These are phyloP conservation scores for Boletus edulis DNA, from an alignment of 768 basidiomycete genomes.

Conservation along the genomic window DNA sequence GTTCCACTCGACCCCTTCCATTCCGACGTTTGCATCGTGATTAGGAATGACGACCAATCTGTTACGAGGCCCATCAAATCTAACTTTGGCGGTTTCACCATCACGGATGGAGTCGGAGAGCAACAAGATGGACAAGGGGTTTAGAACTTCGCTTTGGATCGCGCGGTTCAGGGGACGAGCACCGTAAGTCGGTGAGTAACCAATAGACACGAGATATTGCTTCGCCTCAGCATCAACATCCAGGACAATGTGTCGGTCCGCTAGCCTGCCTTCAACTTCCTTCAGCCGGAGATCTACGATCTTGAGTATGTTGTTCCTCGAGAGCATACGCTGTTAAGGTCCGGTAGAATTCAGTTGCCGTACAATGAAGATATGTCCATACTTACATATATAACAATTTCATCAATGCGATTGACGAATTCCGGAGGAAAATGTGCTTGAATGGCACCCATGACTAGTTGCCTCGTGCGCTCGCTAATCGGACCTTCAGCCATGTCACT, in stretches of 20 bases:
- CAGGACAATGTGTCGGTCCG: conserved; percentile 76
- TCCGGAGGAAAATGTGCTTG: conserved; percentile 89
- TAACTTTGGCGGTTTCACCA: conserved; percentile 70
- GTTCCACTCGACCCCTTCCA: conserved; percentile 53
- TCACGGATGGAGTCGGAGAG: conserved; percentile 82
- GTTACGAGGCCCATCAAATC: conserved; percentile 82
- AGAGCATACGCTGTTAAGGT: conserved; percentile 67
- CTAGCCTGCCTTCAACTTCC: conserved; percentile 82
- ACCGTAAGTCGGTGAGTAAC: conserved; percentile 82
- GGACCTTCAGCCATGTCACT: conserved; percentile 74
- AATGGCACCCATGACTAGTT: conserved; percentile 76
- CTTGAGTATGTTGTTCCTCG: conserved; percentile 67
- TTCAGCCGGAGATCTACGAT: conserved; percentile 88
- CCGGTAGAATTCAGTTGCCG: conserved; percentile 26
- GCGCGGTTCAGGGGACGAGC: conserved; percentile 90
- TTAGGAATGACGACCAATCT: conserved; percentile 77
- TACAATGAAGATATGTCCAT: neutral
- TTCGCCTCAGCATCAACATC: conserved; percentile 76
- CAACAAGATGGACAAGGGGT: conserved; percentile 83
- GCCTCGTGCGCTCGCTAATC: conserved; percentile 56
- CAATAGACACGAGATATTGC: conserved; percentile 69
- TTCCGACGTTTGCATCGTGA: conserved; percentile 54
- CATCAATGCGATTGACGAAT: conserved; percentile 88
- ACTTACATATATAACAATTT: conserved; percentile 68
- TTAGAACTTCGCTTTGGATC: conserved; percentile 90